Percentiles rank a stretch among this genome's conserved stretches.
These are phyloP conservation scores for Chaetomium globosum DNA, from an alignment of 2,329 filamentous ascomycete genomes.

Conservation along the genomic window DNA sequence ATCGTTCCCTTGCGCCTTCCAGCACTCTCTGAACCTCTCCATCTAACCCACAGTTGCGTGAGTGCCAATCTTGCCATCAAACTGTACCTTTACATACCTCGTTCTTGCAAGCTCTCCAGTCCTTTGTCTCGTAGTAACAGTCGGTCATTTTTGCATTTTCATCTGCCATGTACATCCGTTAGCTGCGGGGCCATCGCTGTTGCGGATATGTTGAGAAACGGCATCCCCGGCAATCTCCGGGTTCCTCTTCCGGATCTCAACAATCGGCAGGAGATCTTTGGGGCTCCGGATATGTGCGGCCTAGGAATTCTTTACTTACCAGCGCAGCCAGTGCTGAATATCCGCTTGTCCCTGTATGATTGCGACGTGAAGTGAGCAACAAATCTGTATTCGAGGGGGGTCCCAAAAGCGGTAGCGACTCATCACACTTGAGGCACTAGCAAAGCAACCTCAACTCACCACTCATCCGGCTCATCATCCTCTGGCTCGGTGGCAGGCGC, in stretches of 20 bases:
- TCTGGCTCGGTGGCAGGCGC: conserved; percentile 46
- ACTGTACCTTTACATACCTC: conserved; percentile 62
- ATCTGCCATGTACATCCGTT: conserved; percentile 52
- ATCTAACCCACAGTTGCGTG: conserved; percentile 61
- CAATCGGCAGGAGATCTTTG: conserved; percentile 7
- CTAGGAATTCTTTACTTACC: conserved; percentile 52
- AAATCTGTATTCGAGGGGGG: conserved; percentile 6
- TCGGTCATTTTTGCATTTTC: conserved; percentile 91
- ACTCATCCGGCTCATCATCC: conserved; percentile 93
- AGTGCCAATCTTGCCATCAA: neutral
- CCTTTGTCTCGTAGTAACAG: conserved; percentile 94
- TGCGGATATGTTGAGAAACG: conserved; percentile 12
- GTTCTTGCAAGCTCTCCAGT: conserved; percentile 85
- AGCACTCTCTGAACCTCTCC: conserved; percentile 85
- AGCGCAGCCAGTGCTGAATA: conserved; percentile 93
- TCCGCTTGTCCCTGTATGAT: conserved; percentile 83
- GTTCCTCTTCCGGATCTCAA: conserved; percentile 5
- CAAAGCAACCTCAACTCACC: conserved; percentile 58
- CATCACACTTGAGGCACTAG: too few relatives aligned
- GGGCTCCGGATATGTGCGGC: neutral
- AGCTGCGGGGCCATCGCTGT: conserved; percentile 11
- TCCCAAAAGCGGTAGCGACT: neutral
- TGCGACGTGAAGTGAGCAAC: conserved; percentile 33
- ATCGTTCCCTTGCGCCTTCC: conserved; percentile 88
- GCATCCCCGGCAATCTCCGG: conserved; percentile 22